phyloP scores from a whole-genome alignment of 1,284 basidiomycete genomes.

The Gomphus sp. region DNA sequence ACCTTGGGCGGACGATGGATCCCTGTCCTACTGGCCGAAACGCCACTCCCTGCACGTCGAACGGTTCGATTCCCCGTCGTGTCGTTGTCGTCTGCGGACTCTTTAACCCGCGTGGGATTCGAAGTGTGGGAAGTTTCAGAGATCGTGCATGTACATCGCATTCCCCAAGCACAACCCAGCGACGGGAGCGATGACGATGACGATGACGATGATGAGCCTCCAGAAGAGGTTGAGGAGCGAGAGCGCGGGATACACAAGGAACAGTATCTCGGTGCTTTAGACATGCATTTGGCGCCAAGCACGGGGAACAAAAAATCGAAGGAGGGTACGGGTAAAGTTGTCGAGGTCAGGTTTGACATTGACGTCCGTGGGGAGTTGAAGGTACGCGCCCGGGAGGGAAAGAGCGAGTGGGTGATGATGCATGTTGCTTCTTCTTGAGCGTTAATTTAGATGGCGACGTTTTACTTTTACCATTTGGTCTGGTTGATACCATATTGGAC shows the following conservation, averaged over 20 bases:
- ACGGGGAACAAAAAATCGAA: conserved; percentile 41
- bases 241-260: conserved; percentile 37
- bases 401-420: conserved; percentile 23
- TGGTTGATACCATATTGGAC: too few species aligned
- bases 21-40: conserved; percentile 61
- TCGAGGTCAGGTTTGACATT: conserved; percentile 60
- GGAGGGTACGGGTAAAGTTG: conserved; percentile 37
- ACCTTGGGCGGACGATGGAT: conserved; percentile 54
- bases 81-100: conserved; percentile 37
- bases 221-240: conserved; percentile 23
- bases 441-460: not conserved
- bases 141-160: conserved; percentile 62
- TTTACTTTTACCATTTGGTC: too few species aligned
- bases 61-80: conserved; percentile 63
- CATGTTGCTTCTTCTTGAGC: not conserved
- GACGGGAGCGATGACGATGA: conserved; percentile 50
- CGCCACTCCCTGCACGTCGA: conserved; percentile 73
- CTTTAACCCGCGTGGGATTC: conserved; percentile 46
- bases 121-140: conserved; percentile 88
- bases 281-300: conserved; percentile 54
- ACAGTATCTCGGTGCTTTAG: conserved; percentile 42
- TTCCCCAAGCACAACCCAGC: conserved; percentile 37
- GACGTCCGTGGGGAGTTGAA: conserved; percentile 43
- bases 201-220: conserved; percentile 53
- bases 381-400: conserved; percentile 38